Percentiles rank a stretch among this genome's conserved stretches.
Conservation (phyloP, 2,329 filamentous ascomycete genomes). For the Colletotrichum eleusines region DNA sequence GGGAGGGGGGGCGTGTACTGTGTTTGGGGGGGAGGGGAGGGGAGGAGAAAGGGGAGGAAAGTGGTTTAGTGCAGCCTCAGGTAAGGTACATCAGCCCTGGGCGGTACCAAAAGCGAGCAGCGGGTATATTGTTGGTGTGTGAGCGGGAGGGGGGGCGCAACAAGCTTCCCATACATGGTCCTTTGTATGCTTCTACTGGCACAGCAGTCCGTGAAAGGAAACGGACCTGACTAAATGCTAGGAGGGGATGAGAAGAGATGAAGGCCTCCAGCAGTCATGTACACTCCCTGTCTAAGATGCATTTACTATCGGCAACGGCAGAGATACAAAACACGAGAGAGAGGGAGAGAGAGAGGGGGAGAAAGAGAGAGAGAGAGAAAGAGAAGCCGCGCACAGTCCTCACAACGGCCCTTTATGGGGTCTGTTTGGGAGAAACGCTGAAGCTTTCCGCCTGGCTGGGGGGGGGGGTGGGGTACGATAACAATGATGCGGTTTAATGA, state of each 20-base stretch:
- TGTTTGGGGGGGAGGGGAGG: background rate
- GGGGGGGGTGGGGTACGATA: constrained; percentile 7
- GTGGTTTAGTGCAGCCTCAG: constrained; percentile 22
- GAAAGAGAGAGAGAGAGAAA: no score
- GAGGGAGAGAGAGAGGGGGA: no score
- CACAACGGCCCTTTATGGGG: background rate
- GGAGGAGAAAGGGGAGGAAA: background rate
- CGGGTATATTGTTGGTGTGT: background rate
- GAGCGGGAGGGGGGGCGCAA: background rate
- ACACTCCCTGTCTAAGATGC: no score
- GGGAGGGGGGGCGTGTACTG: constrained; percentile 19
- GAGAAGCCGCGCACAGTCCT: constrained; percentile 21
- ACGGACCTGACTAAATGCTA: constrained; percentile 12
- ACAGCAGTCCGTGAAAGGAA: constrained; percentile 32
- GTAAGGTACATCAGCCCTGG: constrained; percentile 11
- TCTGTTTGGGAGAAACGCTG: constrained; percentile 17
- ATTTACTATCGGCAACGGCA: background rate
- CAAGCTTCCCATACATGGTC: constrained; percentile 30
- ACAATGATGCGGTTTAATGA: constrained; percentile 5
- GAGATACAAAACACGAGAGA: constrained; percentile 9
- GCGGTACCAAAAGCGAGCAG: background rate
- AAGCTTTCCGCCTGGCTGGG: background rate
- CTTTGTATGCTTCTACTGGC: constrained; percentile 31
- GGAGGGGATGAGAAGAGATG: background rate
- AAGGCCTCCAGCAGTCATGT: background rate